A percentile compares a stretch with the other conserved stretches of the same genome.
phyloP scores from a whole-genome alignment of 129 eudicot genomes.

The Glebionis coronaria region DNA sequence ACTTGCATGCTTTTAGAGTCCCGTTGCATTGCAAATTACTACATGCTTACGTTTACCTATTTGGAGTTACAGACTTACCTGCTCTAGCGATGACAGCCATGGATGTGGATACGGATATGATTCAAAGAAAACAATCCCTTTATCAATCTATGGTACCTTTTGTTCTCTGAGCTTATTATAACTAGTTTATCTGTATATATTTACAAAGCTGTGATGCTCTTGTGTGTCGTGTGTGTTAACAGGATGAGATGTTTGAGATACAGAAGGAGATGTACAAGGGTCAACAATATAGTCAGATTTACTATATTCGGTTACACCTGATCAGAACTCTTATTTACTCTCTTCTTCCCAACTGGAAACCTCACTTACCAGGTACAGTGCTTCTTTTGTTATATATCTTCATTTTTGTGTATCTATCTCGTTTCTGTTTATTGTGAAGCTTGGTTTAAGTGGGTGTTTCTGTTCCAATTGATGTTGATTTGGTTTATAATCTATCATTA shows the following conservation, averaged over 20 bases:
- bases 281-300: conserved; percentile 92
- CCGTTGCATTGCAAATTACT: too few relatives aligned
- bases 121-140: conserved; percentile 57
- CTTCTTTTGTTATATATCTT: too few relatives aligned
- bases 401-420: too few relatives aligned
- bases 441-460: neutral
- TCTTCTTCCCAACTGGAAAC: conserved; percentile 85
- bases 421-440: neutral
- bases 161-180: neutral
- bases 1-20: too few relatives aligned
- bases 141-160: conserved; percentile 54
- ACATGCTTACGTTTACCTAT: too few relatives aligned
- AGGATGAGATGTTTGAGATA: conserved; percentile 73
- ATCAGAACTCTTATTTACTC: conserved; percentile 81
- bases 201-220: too few relatives aligned
- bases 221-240: conserved; percentile 1
- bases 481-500: too few relatives aligned
- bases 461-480: neutral
- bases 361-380: conserved; percentile 69
- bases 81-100: conserved; percentile 22
- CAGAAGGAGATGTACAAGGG: conserved; percentile 82
- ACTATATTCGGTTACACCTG: conserved; percentile 73
- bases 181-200: neutral
- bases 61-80: too few relatives aligned
- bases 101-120: conserved; percentile 47